Base-by-base conservation (phyloP, 495 filamentous ascomycete species). In the Cudoniella acicularis region DNA sequence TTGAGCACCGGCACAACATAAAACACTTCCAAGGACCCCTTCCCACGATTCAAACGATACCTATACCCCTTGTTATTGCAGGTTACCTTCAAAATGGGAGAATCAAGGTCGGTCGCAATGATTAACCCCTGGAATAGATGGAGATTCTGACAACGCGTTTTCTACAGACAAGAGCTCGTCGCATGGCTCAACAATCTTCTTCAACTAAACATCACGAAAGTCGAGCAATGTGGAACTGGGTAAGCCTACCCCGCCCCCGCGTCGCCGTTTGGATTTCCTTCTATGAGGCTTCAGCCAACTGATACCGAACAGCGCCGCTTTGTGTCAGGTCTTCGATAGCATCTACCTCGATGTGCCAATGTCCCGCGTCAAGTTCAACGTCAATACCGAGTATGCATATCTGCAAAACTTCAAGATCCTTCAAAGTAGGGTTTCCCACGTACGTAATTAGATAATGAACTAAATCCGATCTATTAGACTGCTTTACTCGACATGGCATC, bases 161-260 rank as follows among this genome's bases (percentile, higher is more conserved):
- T 57, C 20, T 61, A 46, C 67, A 98, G 94, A 80, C 94, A 98
- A 76, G 94, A 98, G 77, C 85, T 98, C 60, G 82, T 98, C 60
- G 85, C 87, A 76, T 98, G 94, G 94, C 77, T 98, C 66, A 98
- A 98, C 81, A 91, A 88, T 81, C 90, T 98, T 52, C 85, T 98
- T 55, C 90, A 96, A 78, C 84, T 98, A 64, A 98, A 98, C 76
- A 84, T 98, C 57, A 97, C 93, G 70, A 97, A 96, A 75, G 88
- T 98, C 70, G 94, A 98, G 75, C 95, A 98, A 80, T 97, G 94
- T 74, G 94, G 94, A 66, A 98, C 94, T 65, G 94, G 94, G 94
- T 98, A 88, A 66, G 88, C 56, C 23, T 51, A 50, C 57, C 61
- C 67, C 64, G 70, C 72, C 72, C 70, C 72, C 72, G 61, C 65